These are phyloP conservation scores for Carex kokanica DNA, from an alignment of 176 grass and related monocot genomes.

Conservation along the genomic window DNA sequence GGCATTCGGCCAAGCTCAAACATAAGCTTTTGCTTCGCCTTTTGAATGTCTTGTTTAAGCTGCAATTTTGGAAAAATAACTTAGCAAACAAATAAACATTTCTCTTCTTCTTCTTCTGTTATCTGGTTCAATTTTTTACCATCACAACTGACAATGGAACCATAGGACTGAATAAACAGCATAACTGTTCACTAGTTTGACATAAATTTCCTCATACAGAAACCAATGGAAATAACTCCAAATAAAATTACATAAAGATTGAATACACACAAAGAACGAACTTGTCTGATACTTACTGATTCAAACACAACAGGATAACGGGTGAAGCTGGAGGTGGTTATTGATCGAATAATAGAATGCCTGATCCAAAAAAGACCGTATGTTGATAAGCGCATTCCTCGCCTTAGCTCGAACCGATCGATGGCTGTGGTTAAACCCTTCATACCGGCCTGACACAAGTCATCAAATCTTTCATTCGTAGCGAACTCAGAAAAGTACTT, in stretches of 20 bases:
- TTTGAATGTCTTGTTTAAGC: slow-evolving; percentile 57
- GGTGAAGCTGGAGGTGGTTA: slow-evolving; percentile 79
- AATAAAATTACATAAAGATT: slow-evolving; percentile 10
- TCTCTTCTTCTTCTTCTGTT: not conserved
- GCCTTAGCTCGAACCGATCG: slow-evolving; percentile 75
- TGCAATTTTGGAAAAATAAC: slow-evolving; percentile 9
- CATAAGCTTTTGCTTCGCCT: slow-evolving; percentile 46
- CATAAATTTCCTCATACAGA: not conserved
- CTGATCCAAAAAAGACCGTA: slow-evolving; percentile 92
- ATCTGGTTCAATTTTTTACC: slow-evolving; percentile 1
- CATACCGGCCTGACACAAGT: slow-evolving; percentile 77
- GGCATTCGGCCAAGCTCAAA: slow-evolving; percentile 74
- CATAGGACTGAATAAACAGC: not conserved
- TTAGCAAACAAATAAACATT: slow-evolving; percentile 8
- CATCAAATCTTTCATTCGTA: slow-evolving; percentile 55
- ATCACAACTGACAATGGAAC: not conserved
- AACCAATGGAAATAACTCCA: not conserved
- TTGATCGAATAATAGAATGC: slow-evolving; percentile 65
- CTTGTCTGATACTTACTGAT: slow-evolving; percentile 46
- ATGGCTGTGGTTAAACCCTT: slow-evolving; percentile 77
- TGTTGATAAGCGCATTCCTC: slow-evolving; percentile 73
- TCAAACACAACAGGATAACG: slow-evolving; percentile 75
- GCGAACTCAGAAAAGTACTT: slow-evolving; percentile 76
- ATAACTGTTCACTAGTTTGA: not conserved
- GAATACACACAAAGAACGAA: not conserved